A percentile compares a stretch with the other conserved stretches of the same genome.
Evolutionary conservation across 257 asterid species (phyloP).

Genomic region (Solanum virginianum): DNA sequence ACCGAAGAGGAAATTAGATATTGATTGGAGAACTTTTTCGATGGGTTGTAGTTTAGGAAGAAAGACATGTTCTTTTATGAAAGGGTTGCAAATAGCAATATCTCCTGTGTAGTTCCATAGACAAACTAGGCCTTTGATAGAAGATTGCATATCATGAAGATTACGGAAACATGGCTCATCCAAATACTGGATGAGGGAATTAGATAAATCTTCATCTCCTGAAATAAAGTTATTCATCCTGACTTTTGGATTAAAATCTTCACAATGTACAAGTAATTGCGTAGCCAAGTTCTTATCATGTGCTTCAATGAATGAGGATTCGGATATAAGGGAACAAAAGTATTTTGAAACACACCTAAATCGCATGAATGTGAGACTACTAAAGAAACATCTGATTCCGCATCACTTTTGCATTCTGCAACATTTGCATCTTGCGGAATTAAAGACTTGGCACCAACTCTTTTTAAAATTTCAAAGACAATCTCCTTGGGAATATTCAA

Average conservation of each 20-base stretch:
- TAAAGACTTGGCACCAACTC: not conserved
- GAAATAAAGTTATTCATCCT: too few species aligned
- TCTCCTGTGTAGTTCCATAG: not conserved
- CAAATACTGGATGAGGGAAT: not conserved
- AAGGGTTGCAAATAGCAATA: not conserved
- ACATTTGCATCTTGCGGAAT: too few species aligned
- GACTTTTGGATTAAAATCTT: too few species aligned
- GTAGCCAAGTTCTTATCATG: not conserved
- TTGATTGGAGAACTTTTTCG: not conserved
- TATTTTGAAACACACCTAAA: not conserved
- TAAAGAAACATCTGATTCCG: too few species aligned
- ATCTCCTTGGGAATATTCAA: not conserved
- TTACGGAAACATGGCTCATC: not conserved
- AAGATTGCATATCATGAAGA: not conserved
- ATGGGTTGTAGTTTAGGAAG: not conserved
- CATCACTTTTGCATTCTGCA: too few species aligned
- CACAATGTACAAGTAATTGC: too few species aligned
- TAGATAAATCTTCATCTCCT: not conserved
- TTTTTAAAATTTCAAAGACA: not conserved
- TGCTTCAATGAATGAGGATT: not conserved
- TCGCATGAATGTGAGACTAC: too few species aligned
- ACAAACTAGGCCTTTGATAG: not conserved
- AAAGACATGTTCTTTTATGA: not conserved
- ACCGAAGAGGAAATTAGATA: not conserved
- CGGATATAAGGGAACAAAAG: not conserved